Evolutionary conservation across 2,329 filamentous ascomycete genomes (phyloP), one percentile per base, ranked within the genome.

Genomic region (Phyllosticta citrichinensis): DNA sequence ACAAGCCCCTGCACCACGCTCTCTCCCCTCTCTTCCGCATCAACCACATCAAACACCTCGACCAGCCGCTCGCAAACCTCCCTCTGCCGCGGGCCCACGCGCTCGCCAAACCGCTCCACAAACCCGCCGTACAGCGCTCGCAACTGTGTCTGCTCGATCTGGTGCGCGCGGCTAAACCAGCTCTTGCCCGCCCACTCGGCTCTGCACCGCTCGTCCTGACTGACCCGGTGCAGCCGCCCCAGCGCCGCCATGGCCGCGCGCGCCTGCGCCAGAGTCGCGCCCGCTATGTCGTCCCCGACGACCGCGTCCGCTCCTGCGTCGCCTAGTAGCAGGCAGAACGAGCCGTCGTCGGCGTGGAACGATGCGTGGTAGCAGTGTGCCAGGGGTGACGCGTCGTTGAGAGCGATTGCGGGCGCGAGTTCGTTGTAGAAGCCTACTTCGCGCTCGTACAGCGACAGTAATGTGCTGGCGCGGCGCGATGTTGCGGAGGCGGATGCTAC

Each of bases 381-480:
- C 19, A 51, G 50, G 24, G 30, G 11, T 5, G 24, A 20, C 20
- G n/a, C 24, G 20, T 40, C 33, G 33, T 5, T 4, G 4, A 4
- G 1, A 9, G 10, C 33, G 33, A 40, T 40, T 8, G 9, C 8
- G 11, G 47, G 57, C 9, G 57, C 50, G 51, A 56, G 12, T 27
- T 55, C 51, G 10, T n/a, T 27, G 57, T 60, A 60, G 51, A 60
- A 60, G 19, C 10, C 3, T 4, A 51, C 40, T 24, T 60, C 57
- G 17, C 55, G 22, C 52, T 60, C 50, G 50, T 60, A 60, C 50
- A 60, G 51, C 33, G 33, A 40, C 11, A 40, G 33, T 17, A 10
- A 40, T 1, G 11, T 4, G 14, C 33, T 40, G 33, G 33, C 33
- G 33, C 33, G 33, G 33, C 33, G 33, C 9, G 33, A 40, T 4